Base-by-base conservation (phyloP, 768 basidiomycete species). In the Hydnum rufescens region DNA sequence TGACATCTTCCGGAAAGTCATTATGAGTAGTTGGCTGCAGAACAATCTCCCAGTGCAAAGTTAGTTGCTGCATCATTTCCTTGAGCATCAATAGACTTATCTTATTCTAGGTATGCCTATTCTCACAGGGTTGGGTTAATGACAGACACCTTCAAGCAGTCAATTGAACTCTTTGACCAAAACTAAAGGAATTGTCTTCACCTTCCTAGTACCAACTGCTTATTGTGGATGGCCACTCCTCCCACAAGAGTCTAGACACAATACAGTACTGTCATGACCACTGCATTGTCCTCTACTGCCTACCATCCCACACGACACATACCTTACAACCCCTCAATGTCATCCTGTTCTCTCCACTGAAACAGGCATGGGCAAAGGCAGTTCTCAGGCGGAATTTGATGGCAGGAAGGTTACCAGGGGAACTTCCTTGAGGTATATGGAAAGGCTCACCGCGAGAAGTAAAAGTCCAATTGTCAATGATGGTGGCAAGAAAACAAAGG, bases 301-400 rank as follows among this genome's bases (percentile, higher is more conserved):
- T 51, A n/a, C 54, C 54, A 19, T 48, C 54, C 25, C 52, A 55
- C 29, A 42, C 32, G 39, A 55, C 54, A 2, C 54, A 55, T 43
- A n/a, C 62, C 0, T 58, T 69, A 3, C 70, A 72, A 56, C 68
- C 69, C n/a, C 66, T 72, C 19, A 67, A 72, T 58, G 68, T 71
- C 19, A 66, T 68, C 2, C 68, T 67, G 54, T 72, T 72, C 57
- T 65, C 62, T 25, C 60, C 50, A 51, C 64, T 71, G 65, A 72
- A 72, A 58, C 51, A 50, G 0, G 3, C 29, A 42, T 62, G 60
- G 57, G 55, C 55, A 28, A 42, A n/a, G 4, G 55, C 49, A 42
- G 58, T 58, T 28, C 55, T 50, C 5, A 52, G 18, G 56, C 60
- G 51, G 36, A 56, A 18, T 23, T 5, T 32, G 32, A 52, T 8